Evolutionary conservation across 2,329 filamentous ascomycete genomes (phyloP).

Genomic region (Trichophyton mentagrophytes): DNA sequence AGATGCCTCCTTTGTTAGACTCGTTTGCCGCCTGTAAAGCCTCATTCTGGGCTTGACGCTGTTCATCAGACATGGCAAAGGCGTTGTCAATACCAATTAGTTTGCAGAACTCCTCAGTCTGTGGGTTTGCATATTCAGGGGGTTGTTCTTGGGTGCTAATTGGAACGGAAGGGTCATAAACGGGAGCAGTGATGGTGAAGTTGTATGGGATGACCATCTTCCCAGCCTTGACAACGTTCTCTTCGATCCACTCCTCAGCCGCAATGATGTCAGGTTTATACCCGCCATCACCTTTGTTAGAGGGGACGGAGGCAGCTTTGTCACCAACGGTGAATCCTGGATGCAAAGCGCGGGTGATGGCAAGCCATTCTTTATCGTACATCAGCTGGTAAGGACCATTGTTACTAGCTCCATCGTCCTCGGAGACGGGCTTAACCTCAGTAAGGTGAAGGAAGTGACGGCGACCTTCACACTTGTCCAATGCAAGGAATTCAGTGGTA

Average conservation of each 20-base stretch:
- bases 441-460: constrained; percentile 65
- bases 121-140: constrained; percentile 71
- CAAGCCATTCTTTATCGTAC: constrained; percentile 92
- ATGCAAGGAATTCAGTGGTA: constrained; percentile 67
- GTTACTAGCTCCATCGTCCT: constrained; percentile 10
- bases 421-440: constrained; percentile 43
- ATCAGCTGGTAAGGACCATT: constrained; percentile 47
- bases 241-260: constrained; percentile 67
- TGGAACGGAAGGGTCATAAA: constrained; percentile 47
- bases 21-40: constrained; percentile 11
- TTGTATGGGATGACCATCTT: constrained; percentile 62
- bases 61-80: constrained; percentile 60
- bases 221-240: constrained; percentile 52
- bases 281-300: constrained; percentile 53
- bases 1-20: not conserved
- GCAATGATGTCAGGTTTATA: constrained; percentile 57
- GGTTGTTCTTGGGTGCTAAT: constrained; percentile 52
- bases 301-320: constrained; percentile 39
- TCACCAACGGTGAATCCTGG: constrained; percentile 52
- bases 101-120: constrained; percentile 70
- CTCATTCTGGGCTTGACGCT: constrained; percentile 40
- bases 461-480: constrained; percentile 73
- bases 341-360: constrained; percentile 76
- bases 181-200: constrained; percentile 63
- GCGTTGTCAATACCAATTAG: constrained; percentile 64